phyloP scores from a whole-genome alignment of 2,329 filamentous ascomycete genomes.

The Verticillium nubilum region DNA sequence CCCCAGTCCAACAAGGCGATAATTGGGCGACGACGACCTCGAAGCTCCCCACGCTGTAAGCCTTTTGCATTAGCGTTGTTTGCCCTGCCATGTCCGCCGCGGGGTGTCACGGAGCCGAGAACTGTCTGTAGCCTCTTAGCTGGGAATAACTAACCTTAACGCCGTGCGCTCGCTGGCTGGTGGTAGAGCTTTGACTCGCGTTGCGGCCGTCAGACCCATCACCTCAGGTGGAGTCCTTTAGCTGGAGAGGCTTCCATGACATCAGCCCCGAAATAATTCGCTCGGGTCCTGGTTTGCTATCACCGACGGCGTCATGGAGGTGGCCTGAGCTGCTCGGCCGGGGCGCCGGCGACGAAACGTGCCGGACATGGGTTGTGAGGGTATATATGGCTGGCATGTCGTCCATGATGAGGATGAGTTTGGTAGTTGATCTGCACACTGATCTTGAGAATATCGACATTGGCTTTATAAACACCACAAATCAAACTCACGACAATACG shows the following conservation, averaged over 20 bases:
- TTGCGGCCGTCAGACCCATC: not conserved
- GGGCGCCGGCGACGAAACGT: too few species aligned
- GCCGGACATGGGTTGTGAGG: not conserved
- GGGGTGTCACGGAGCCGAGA: too few species aligned
- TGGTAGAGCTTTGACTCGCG: not conserved
- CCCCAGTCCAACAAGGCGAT: too few species aligned
- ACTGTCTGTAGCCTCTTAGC: not conserved
- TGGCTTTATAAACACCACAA: not conserved
- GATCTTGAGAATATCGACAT: not conserved
- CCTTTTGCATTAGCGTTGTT: too few species aligned
- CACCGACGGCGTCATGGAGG: not conserved
- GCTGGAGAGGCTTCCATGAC: not conserved
- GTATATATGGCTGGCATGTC: not conserved
- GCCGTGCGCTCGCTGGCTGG: too few species aligned
- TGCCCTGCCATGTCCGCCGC: too few species aligned
- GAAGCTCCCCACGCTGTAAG: too few species aligned
- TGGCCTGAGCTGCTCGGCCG: not conserved
- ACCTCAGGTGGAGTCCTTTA: not conserved
- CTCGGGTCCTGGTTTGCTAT: not conserved
- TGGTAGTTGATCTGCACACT: not conserved
- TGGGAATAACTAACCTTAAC: too few species aligned
- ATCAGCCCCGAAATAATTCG: not conserved
- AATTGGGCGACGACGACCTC: too few species aligned
- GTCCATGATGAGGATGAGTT: not conserved
- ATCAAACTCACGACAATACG: constrained; percentile 15